Evolutionary conservation across 768 basidiomycete genomes (phyloP), one percentile per base, ranked within the genome.

Genomic region (Suillus tomentosus): DNA sequence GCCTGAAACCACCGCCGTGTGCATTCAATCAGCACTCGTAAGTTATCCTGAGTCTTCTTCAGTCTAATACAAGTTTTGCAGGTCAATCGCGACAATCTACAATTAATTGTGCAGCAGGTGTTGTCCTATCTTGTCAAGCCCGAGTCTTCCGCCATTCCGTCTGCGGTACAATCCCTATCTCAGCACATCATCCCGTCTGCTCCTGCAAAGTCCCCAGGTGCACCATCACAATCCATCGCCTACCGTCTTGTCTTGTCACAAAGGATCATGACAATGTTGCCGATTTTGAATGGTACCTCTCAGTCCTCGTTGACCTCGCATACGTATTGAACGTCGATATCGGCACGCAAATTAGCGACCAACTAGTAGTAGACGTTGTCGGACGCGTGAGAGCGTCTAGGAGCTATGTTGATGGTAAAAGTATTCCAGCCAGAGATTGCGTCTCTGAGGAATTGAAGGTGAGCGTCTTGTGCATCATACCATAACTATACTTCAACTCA

Each of bases 271-370:
- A 78, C 81, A n/a, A 92, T 99, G 69, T 90, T 70, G 83, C 84
- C 53, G 96, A 98, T 77, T 99, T 99, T 72, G 94, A 98, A 72
- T 99, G 97, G 96, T 97, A 95, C 74, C 83, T 99, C 27, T 97
- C 96, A 5, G 94, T 96, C 9, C 86, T 99, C 36, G 85, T 98
- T 54, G 95, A 98, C 72, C 81, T 99, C 10, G 88, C 94, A 0
- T 94, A 97, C 72, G 83, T 98, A 47, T 91, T 94, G 58, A 85
- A 88, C 36, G 92, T 89, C 56, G 81, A 91, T 67, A 81, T 97
- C 55, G 95, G 95, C 2, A 71, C 78, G 0, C 85, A 91, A 69
- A 90, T 98, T 61, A 84, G 89, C 13, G 88, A 94, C 65, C 91
- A 95, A 67, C 79, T 99, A 8, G 85, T 97, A 15, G 96, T 24